These are phyloP conservation scores for Discostella stelligeroides DNA, from an alignment of 108 stramenopile genomes.

Conservation along the genomic window DNA sequence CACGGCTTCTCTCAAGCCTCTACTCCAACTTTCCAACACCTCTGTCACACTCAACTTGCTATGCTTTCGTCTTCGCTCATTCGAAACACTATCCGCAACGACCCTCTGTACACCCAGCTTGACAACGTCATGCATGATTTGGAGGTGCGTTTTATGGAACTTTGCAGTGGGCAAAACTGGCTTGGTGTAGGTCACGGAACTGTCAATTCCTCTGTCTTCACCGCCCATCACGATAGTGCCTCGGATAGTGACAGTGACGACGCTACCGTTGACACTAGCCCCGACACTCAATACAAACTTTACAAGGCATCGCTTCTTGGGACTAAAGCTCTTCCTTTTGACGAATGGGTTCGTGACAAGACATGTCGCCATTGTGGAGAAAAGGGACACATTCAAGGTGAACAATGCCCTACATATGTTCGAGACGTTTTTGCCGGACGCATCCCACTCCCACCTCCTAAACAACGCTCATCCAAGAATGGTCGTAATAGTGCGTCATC, in stretches of 20 bases:
- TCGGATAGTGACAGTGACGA: too few relatives aligned
- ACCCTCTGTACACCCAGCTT: background rate
- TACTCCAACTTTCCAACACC: background rate
- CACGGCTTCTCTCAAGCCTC: background rate
- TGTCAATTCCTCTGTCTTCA: background rate
- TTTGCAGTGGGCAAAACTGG: too few relatives aligned
- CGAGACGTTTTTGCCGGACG: too few relatives aligned
- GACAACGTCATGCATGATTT: background rate
- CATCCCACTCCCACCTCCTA: background rate
- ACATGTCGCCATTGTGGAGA: background rate
- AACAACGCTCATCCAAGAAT: background rate
- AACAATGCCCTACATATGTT: background rate
- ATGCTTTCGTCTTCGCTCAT: background rate
- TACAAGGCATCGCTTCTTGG: background rate
- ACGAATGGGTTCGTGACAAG: background rate
- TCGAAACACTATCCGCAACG: background rate
- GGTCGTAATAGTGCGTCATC: too few relatives aligned
- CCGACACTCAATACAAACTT: background rate
- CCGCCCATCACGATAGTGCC: background rate
- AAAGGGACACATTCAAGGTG: background rate
- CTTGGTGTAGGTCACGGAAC: too few relatives aligned
- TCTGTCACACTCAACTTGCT: background rate
- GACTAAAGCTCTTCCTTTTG: background rate
- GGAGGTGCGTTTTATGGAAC: background rate
- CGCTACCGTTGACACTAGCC: too few relatives aligned